These are phyloP conservation scores for Hansfordia pulvinata DNA, from an alignment of 2,329 filamentous ascomycete genomes.

Conservation along the genomic window DNA sequence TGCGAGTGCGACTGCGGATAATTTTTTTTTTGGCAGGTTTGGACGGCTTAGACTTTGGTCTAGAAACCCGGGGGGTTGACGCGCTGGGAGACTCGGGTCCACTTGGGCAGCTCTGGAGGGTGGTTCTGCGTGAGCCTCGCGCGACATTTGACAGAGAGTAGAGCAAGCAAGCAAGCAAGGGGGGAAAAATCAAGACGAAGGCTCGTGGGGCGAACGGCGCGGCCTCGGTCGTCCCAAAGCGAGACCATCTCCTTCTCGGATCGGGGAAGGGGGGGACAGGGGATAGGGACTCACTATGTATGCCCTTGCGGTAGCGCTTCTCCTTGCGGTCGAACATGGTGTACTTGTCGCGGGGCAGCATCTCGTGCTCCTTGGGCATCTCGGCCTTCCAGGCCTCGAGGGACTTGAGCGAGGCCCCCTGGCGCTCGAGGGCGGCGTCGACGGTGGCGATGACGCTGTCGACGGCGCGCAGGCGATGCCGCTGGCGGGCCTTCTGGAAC, in stretches of 20 bases:
- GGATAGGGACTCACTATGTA: constrained; percentile 66
- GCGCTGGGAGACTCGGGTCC: constrained; percentile 90
- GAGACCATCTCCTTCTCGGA: too few relatives aligned
- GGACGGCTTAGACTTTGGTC: constrained; percentile 9
- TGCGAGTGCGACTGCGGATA: too few relatives aligned
- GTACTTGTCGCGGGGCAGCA: constrained; percentile 95
- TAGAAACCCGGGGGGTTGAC: constrained; percentile 92
- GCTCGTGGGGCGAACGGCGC: too few relatives aligned
- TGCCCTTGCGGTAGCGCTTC: constrained; percentile 90
- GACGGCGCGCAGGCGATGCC: constrained; percentile 69
- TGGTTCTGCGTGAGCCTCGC: too few relatives aligned
- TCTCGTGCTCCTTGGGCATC: constrained; percentile 93
- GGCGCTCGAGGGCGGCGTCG: constrained; percentile 61
- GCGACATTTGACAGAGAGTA: too few relatives aligned
- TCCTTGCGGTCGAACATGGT: constrained; percentile 95
- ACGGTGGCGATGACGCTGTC: constrained; percentile 79
- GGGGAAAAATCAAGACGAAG: too few relatives aligned
- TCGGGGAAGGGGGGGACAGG: constrained; percentile 1
- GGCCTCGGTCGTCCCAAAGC: too few relatives aligned
- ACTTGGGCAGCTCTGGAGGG: constrained; percentile 78
- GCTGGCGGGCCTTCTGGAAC: constrained; percentile 81
- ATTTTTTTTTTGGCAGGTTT: too few relatives aligned
- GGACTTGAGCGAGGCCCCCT: constrained; percentile 59
- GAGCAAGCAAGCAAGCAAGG: too few relatives aligned
- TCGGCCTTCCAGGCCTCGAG: constrained; percentile 86